A percentile compares a stretch with the other conserved stretches of the same genome.
These are phyloP conservation scores for Brasilioporus rufonigricans DNA, from an alignment of 768 basidiomycete species.

Conservation along the genomic window DNA sequence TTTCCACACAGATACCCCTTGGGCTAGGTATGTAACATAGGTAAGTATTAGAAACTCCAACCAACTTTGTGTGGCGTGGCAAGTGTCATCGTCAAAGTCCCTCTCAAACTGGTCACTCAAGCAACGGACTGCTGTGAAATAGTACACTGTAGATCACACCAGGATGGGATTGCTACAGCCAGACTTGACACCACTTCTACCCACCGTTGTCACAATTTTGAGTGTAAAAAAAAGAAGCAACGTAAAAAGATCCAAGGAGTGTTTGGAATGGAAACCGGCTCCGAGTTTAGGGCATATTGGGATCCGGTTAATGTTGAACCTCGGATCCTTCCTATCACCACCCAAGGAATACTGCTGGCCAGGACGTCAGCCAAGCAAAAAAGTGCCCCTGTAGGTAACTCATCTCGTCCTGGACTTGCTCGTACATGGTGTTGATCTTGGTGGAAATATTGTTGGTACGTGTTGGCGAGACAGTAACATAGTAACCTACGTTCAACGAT, in stretches of 20 bases:
- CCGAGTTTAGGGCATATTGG: not conserved
- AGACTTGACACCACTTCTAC: not conserved
- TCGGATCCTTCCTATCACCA: not conserved
- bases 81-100: not conserved
- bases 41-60: no score
- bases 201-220: not conserved
- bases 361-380: not conserved
- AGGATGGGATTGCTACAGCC: not conserved
- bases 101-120: not conserved
- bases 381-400: not conserved
- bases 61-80: not conserved
- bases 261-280: not conserved
- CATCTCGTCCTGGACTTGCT: slow-evolving; percentile 44
- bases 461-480: slow-evolving; percentile 5
- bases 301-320: not conserved
- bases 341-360: not conserved
- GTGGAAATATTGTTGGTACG: slow-evolving; percentile 53
- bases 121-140: not conserved
- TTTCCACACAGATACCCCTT: not conserved
- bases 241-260: not conserved
- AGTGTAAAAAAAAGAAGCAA: not conserved
- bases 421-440: slow-evolving; percentile 61
- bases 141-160: not conserved
- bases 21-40: no score
- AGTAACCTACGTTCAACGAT: not conserved